phyloP scores from a whole-genome alignment of 768 basidiomycete species.

The Trametes punicea region DNA sequence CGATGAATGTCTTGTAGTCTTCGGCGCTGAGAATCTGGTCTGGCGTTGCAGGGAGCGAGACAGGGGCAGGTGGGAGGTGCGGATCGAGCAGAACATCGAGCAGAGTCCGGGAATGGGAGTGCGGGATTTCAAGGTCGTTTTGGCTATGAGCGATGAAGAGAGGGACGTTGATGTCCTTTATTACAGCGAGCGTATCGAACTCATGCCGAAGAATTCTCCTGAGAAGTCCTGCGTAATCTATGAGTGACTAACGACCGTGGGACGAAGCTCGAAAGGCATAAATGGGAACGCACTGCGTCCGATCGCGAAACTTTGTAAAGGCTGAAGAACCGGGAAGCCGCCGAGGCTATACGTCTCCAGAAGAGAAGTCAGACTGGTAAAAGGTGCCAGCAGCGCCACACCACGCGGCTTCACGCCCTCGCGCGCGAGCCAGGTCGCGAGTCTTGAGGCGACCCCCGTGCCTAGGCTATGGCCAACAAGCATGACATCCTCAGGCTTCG shows the following conservation, averaged over 20 bases:
- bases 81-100: conserved; percentile 68
- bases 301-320: conserved; percentile 60
- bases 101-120: conserved; percentile 62
- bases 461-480: conserved; percentile 88
- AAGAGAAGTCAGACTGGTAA: conserved; percentile 38
- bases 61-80: conserved; percentile 47
- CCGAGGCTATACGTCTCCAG: conserved; percentile 67
- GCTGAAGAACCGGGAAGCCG: conserved; percentile 69
- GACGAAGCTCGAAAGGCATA: too few relatives aligned
- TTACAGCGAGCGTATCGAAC: conserved; percentile 61
- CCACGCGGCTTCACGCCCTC: conserved; percentile 41
- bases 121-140: conserved; percentile 72
- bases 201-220: conserved; percentile 50
- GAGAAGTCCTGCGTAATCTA: conserved; percentile 42
- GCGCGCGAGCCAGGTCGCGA: conserved; percentile 37
- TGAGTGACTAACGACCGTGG: too few relatives aligned
- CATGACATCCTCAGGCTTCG: conserved; percentile 55
- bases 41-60: conserved; percentile 34
- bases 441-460: conserved; percentile 63
- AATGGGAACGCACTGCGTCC: conserved; percentile 64
- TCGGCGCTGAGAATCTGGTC: conserved; percentile 31
- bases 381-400: conserved; percentile 41
- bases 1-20: conserved; percentile 44
- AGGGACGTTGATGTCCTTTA: conserved; percentile 60
- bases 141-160: conserved; percentile 72